Percentiles rank a stretch among this genome's conserved stretches.
phyloP scores from a whole-genome alignment of 208 protist species.

The Tetramitus jugosus region DNA sequence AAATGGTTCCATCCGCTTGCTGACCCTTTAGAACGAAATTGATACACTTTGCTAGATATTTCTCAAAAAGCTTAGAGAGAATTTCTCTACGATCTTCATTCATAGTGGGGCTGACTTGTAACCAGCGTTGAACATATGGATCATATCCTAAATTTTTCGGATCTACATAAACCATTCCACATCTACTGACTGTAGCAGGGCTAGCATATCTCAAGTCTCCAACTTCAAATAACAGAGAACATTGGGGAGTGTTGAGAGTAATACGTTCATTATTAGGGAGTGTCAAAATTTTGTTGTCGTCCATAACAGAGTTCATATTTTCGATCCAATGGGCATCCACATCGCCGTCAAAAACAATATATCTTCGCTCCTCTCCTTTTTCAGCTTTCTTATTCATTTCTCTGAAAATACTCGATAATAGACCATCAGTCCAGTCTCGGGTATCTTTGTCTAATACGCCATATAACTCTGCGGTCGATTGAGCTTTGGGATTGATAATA shows the following conservation, averaged over 20 bases:
- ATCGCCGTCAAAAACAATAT: constrained; percentile 97
- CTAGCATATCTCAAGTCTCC: constrained; percentile 96
- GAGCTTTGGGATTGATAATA: constrained; percentile 96
- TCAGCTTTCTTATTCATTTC: constrained; percentile 76
- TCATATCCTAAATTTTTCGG: constrained; percentile 91
- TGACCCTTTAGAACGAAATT: constrained; percentile 84
- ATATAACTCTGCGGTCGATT: constrained; percentile 90
- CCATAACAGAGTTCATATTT: constrained; percentile 99
- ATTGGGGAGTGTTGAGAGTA: constrained; percentile 73
- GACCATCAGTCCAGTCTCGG: constrained; percentile 96
- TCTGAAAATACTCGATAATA: constrained; percentile 97
- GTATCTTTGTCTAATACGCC: constrained; percentile 95
- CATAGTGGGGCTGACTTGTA: constrained; percentile 53
- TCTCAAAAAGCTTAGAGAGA: constrained; percentile 72
- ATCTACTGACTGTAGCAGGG: constrained; percentile 94
- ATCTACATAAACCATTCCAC: constrained; percentile 98
- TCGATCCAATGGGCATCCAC: constrained; percentile 98
- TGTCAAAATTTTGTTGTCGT: constrained; percentile 98
- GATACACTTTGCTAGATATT: constrained; percentile 79
- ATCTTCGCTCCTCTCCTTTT: constrained; percentile 59
- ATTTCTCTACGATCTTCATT: constrained; percentile 56
- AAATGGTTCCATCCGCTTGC: constrained; percentile 49
- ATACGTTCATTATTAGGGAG: constrained; percentile 97
- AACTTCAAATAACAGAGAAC: constrained; percentile 94
- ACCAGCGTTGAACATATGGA: constrained; percentile 84